phyloP scores from a whole-genome alignment of 345 rosid genomes.

The Eucalyptus regnans region DNA sequence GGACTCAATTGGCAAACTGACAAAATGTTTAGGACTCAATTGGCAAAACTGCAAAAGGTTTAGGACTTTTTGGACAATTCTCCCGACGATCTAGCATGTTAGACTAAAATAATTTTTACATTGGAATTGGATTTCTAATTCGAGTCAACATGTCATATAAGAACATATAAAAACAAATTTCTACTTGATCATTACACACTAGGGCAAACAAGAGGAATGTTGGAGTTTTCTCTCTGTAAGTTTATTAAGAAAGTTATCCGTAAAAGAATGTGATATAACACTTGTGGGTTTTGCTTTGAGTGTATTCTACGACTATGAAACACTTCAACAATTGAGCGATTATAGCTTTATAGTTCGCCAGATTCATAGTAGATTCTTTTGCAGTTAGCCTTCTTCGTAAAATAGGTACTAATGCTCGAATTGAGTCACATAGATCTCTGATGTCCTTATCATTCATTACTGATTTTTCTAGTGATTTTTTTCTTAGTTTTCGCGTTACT shows the following conservation, averaged over 20 bases:
- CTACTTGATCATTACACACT: background rate
- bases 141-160: background rate
- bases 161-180: background rate
- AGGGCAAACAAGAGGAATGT: background rate
- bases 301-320: background rate
- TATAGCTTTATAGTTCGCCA: background rate
- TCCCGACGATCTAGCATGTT: background rate
- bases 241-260: background rate
- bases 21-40: too few species aligned
- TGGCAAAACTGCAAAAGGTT: too few species aligned
- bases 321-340: background rate
- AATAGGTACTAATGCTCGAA: fast-evolving
- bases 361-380: background rate
- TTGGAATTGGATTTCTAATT: background rate
- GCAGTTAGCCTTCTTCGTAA: fast-evolving
- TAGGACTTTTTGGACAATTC: too few species aligned
- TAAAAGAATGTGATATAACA: background rate
- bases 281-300: background rate
- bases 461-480: background rate
- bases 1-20: too few species aligned
- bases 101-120: background rate
- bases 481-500: background rate
- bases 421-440: background rate
- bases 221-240: background rate
- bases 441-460: background rate